Evolutionary conservation across 2,329 filamentous ascomycete genomes (phyloP), one percentile per base, ranked within the genome.

Genomic region (Tolypocladium sp.): DNA sequence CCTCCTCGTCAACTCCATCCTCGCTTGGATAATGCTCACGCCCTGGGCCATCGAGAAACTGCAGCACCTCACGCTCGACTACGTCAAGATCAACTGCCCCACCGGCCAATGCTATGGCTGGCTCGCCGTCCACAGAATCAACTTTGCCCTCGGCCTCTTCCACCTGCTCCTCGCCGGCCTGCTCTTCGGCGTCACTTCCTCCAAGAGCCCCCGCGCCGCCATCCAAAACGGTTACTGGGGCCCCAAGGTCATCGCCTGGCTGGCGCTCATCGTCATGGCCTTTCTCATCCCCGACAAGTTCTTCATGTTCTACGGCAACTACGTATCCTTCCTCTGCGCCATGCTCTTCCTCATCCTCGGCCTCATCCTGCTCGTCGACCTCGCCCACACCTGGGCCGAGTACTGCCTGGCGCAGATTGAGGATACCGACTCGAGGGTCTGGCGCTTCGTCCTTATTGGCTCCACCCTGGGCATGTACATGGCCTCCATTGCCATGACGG

Each of bases 141-240:
- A 97, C 78, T 99, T 97, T 70, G 92, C 92, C 17, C 89, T 99
- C 58, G 94, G 92, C 38, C 79, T 97, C 57, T 96, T 99, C 77
- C 94, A 99, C 74, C 81, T 95, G 54, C 81, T 96, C 63, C 85
- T 97, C 66, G 92, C 91, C 5, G 77, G 91, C 55, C 81, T 97
- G 61, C 82, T 99, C 52, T 80, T 97, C 58, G 94, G 94, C 57
- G 92, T 99, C 57, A 85, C 84, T 57, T 91, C 87, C 55, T 94
- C 92, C 30, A 94, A 90, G 73, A 90, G 96, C 71, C 89, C 89
- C 52, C 88, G 94, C 64, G 92, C 94, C 2, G 83, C 86, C 22
- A 83, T 99, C 58, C 94, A 99, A 71, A 99, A 99, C 76, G 94
- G 93, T n/a, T 99, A 91, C 75, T 99, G 94, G 94, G 94, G 92